Evolutionary conservation across 73 alveolate genomes (phyloP).

Genomic region (Loxodes magnus): DNA sequence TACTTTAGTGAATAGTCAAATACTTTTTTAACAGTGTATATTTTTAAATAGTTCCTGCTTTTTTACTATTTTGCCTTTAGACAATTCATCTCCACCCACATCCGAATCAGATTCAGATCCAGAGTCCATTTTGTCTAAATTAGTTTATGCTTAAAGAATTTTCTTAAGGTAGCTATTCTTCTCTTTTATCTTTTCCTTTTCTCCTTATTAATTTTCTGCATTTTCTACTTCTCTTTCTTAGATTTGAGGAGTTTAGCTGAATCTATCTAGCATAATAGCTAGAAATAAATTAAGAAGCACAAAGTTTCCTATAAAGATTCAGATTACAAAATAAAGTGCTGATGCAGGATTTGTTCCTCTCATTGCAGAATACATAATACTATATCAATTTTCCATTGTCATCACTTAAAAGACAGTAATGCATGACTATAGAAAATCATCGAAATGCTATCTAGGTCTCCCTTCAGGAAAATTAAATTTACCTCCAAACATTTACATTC

Average conservation of each 20-base stretch:
- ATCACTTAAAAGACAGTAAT: constrained; percentile 22
- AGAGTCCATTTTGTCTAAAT: not conserved
- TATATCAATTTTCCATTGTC: constrained; percentile 57
- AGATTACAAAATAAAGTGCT: constrained; percentile 42
- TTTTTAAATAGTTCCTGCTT: not conserved
- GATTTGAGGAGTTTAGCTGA: constrained; percentile 11
- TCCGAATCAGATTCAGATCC: not conserved
- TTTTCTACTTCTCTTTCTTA: not conserved
- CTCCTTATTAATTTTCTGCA: not conserved
- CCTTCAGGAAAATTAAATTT: constrained; percentile 25
- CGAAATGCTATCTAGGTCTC: constrained; percentile 38
- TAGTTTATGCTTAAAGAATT: not conserved
- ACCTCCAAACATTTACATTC: constrained; percentile 17
- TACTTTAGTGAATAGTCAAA: not conserved
- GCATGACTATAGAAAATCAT: constrained; percentile 40
- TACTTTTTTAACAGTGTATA: not conserved
- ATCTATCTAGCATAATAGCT: constrained; percentile 82
- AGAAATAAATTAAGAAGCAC: constrained; percentile 83
- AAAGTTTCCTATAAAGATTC: constrained; percentile 93
- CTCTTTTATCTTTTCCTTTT: not conserved
- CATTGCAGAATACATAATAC: constrained; percentile 17
- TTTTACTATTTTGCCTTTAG: not conserved
- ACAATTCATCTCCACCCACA: constrained; percentile 3
- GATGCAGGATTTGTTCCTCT: constrained; percentile 2
- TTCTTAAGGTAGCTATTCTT: not conserved